These are phyloP conservation scores for Trichosporon faecale DNA, from an alignment of 1,284 basidiomycete species.

Conservation along the genomic window DNA sequence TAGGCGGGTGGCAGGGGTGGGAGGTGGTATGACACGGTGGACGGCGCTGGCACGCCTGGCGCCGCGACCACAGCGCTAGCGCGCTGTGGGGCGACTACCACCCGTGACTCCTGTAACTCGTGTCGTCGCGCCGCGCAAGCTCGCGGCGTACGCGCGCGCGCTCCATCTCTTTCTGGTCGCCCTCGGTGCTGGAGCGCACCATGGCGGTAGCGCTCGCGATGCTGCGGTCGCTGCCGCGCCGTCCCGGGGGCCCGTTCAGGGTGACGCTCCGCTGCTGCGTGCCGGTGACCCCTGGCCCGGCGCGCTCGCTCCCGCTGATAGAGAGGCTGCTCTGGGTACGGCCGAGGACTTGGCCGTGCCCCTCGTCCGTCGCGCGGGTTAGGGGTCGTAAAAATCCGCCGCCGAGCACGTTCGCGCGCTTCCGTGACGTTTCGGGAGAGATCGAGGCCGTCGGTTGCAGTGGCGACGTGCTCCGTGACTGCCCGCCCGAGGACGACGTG, in stretches of 20 bases:
- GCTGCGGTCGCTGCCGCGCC: not conserved
- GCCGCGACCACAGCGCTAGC: not conserved
- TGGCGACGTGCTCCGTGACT: slow-evolving; percentile 13
- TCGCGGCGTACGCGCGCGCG: slow-evolving; percentile 29
- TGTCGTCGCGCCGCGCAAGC: slow-evolving; percentile 34
- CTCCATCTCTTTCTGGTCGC: slow-evolving; percentile 27
- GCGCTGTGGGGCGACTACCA: slow-evolving; percentile 30
- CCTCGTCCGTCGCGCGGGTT: slow-evolving; percentile 32
- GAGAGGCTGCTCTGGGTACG: slow-evolving; percentile 18
- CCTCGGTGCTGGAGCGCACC: slow-evolving; percentile 39
- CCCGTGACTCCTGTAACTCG: slow-evolving; percentile 45
- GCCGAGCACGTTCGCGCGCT: slow-evolving; percentile 34
- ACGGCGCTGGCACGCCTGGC: too few relatives aligned
- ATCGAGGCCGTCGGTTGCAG: slow-evolving; percentile 10
- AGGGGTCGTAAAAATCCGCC: slow-evolving; percentile 41
- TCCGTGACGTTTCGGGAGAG: slow-evolving; percentile 25
- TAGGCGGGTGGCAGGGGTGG: too few relatives aligned
- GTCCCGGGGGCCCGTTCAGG: not conserved
- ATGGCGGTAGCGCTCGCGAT: slow-evolving; percentile 31
- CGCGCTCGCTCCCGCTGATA: not conserved
- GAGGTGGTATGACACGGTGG: too few relatives aligned
- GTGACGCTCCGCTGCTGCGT: slow-evolving; percentile 4
- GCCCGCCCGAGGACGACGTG: not conserved
- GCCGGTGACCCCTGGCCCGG: not conserved
- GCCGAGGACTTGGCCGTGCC: slow-evolving; percentile 2